Percentiles rank a stretch among this genome's conserved stretches.
Conservation (phyloP, 164 flowering plant species). For the Cinnamomum chago region DNA sequence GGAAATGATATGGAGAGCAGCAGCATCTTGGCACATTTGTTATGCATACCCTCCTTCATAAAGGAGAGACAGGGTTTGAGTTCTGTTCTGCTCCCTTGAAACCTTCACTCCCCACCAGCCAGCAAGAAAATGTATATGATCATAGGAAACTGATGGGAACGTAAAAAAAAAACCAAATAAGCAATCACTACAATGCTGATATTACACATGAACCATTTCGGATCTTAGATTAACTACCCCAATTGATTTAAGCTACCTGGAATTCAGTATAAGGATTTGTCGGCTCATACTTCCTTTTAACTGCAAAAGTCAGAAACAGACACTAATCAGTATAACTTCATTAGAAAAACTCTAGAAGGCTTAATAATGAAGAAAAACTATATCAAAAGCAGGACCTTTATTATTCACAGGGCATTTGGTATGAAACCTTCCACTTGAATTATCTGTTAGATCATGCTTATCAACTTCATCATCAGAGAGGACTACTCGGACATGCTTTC, state of each 20-base stretch:
- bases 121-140: no score
- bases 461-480: constrained; percentile 91
- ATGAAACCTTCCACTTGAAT: constrained; percentile 22
- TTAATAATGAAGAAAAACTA: constrained; percentile 25
- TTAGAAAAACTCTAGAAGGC: neutral
- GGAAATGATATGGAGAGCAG: no score
- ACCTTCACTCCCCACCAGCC: no score
- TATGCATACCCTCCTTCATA: no score
- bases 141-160: no score
- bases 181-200: no score
- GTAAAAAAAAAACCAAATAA: no score
- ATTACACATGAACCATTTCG: no score
- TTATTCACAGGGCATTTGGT: constrained; percentile 5
- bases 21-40: no score
- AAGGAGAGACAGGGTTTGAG: no score
- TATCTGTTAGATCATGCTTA: constrained; percentile 23
- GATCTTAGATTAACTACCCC: no score
- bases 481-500: constrained; percentile 74
- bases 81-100: no score
- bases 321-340: constrained; percentile 4
- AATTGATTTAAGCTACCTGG: constrained; percentile 36
- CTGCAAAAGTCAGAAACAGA: constrained; percentile 29
- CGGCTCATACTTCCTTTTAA: constrained; percentile 18
- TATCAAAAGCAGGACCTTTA: constrained; percentile 43
- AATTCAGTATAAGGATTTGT: constrained; percentile 15